Evolutionary conservation across 108 stramenopile species (phyloP).

Genomic region (Aurantiochytrium sp.): DNA sequence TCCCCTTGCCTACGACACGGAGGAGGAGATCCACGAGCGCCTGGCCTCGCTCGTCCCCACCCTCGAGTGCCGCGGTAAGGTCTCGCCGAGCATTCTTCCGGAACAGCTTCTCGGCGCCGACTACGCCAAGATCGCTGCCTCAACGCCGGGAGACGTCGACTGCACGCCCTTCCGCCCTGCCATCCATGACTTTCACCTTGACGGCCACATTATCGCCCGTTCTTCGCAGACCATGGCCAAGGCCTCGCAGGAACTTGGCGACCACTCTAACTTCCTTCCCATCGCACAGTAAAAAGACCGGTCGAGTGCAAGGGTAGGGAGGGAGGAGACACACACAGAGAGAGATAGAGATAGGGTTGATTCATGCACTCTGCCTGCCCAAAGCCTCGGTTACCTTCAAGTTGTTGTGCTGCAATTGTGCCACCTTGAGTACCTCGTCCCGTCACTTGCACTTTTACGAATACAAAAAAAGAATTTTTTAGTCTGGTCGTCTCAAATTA

Average conservation of each 20-base stretch:
- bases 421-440: too few species aligned
- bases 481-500: too few species aligned
- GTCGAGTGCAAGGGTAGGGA: too few species aligned
- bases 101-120: conserved; percentile 22
- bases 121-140: conserved; percentile 8
- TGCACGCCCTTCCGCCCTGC: conserved; percentile 29
- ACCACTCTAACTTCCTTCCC: not conserved
- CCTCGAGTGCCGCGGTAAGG: conserved; percentile 22
- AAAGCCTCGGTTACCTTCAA: too few species aligned
- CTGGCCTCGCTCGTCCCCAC: conserved; percentile 30
- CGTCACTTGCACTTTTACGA: too few species aligned
- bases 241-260: conserved; percentile 36
- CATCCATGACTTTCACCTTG: conserved; percentile 33
- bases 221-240: conserved; percentile 39
- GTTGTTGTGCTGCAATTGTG: too few species aligned
- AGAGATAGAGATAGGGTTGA: too few species aligned
- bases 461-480: too few species aligned
- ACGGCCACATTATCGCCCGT: conserved; percentile 35
- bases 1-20: conserved; percentile 27
- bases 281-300: not conserved
- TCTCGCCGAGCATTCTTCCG: conserved; percentile 3
- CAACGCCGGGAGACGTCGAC: conserved; percentile 23
- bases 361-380: too few species aligned
- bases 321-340: too few species aligned
- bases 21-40: conserved; percentile 36